Evolutionary conservation across 768 basidiomycete genomes (phyloP), one percentile per base, ranked within the genome.

Genomic region (Tulasnella sp.): DNA sequence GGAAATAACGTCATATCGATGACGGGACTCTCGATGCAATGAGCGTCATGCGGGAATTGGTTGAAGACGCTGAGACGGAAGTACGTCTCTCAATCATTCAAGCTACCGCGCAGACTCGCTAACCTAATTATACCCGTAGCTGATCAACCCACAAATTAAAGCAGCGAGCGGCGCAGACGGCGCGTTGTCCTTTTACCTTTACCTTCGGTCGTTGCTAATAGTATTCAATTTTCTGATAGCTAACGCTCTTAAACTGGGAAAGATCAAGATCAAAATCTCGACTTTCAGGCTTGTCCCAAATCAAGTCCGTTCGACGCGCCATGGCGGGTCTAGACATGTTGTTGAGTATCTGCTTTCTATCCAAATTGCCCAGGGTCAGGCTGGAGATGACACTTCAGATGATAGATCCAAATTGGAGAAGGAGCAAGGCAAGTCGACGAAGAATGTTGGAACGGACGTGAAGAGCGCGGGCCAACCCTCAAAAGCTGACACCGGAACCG

Each of bases 211-310:
- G 69, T 8, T 81, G 75, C 41, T 60, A 8, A 69, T 41, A 34
- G 24, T 41, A 46, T 9, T 58, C 31, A 22, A 22, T 40, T 24
- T n/a, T 34, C 28, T 28, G 54, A 22, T 69, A 86, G 87, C 86
- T 48, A 83, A 80, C 60, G 87, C 86, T 5, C 86, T 88, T 50
- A 82, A 84, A 77, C 83, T 83, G 79, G 87, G 87, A 42, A 88
- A 87, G 85, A 87, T 85, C 81, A 86, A 88, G 87, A 88, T 88
- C 85, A 88, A 88, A 84, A 87, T 88, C 34, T 82, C 87, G 34
- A 88, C 84, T 88, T 76, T 87, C 87, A 76, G 87, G 85, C 28
- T 84, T 85, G 79, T 83, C 85, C 34, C 86, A 87, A 82, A 82
- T 82, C 72, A 64, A 80, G 40, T 85, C 85, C 58, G 22, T 80